Evolutionary conservation across 768 basidiomycete species (phyloP), one percentile per base, ranked within the genome.

Genomic region (Nevesoporus exiguus): DNA sequence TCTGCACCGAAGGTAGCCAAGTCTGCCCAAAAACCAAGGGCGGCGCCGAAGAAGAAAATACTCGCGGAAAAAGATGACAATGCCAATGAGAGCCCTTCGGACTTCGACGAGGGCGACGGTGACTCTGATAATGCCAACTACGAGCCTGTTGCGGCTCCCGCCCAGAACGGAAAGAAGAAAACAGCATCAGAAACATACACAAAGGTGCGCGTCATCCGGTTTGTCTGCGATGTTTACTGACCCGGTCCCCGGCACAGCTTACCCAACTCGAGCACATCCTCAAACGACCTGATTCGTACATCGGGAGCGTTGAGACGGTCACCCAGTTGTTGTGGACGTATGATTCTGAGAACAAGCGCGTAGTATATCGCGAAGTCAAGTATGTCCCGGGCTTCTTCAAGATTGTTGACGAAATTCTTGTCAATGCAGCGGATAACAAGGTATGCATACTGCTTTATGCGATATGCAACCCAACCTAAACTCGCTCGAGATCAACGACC

Each of bases 351-450:
- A 82, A 75, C 36, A 94, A 93, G 65, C 86, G 85, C 27, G 93
- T 99, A 86, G 83, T 83, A 1, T 72, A 84, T 63, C 80, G 87
- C 64, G 93, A 85, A 45, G 89, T 88, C 58, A 90, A 84, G 63
- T 99, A 88, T 66, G 95, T 98, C 2, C 97, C 97, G 0, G 97
- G 95, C 49, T 96, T 99, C 71, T 94, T 95, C 82, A 99, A 99
- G 80, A 99, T 99, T 64, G 88, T 99, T 14, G 97, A 99, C 65
- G 97, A 99, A 74, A 99, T 99, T 65, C 77, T 99, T 3, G 97
- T 99, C 63, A 99, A 99, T 71, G 97, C 97, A 21, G 97, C 97
- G 4, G 97, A 99, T 70, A 97, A 98, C 75, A 99, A 99, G 86
- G 96, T 91, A 58, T 52, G 77, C 70, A 9, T n/a, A 14, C 36